Evolutionary conservation across 2,329 filamentous ascomycete species (phyloP).

Genomic region (Neonectria coccinea): DNA sequence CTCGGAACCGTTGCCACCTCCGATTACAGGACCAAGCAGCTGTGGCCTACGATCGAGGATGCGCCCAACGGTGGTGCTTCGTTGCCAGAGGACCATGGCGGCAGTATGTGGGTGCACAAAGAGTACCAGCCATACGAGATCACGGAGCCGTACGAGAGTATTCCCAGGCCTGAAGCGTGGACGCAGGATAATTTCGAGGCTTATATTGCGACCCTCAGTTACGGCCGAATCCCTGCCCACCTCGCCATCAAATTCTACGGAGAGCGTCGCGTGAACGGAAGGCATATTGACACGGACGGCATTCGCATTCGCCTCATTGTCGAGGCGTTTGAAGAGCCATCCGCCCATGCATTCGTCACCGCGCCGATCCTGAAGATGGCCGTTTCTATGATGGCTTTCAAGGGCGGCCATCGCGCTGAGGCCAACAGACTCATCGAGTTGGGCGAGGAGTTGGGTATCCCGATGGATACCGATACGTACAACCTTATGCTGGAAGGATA

Average conservation of each 20-base stretch:
- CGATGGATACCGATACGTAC: conserved; percentile 59
- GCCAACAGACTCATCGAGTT: conserved; percentile 53
- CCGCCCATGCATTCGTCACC: conserved; percentile 52
- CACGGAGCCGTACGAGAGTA: conserved; percentile 52
- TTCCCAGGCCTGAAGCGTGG: conserved; percentile 56
- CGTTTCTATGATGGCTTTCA: conserved; percentile 55
- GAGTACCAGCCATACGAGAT: conserved; percentile 49
- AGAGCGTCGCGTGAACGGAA: conserved; percentile 42
- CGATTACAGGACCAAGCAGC: conserved; percentile 51
- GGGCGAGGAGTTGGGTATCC: conserved; percentile 53
- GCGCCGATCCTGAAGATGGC: conserved; percentile 57
- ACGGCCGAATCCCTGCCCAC: conserved; percentile 51
- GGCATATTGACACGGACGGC: conserved; percentile 52
- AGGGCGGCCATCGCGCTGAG: conserved; percentile 50
- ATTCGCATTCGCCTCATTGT: conserved; percentile 55
- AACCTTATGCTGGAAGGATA: conserved; percentile 60
- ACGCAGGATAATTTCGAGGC: conserved; percentile 55
- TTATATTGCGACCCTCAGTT: conserved; percentile 58
- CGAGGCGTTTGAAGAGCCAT: conserved; percentile 53
- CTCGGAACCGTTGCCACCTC: conserved; percentile 52
- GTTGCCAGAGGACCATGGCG: conserved; percentile 34
- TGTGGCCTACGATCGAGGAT: conserved; percentile 52
- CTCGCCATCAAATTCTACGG: conserved; percentile 52
- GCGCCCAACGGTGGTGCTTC: conserved; percentile 43
- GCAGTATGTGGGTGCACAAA: conserved; percentile 52